Evolutionary conservation across 345 rosid species (phyloP).

Genomic region (Eucalyptus regnans): DNA sequence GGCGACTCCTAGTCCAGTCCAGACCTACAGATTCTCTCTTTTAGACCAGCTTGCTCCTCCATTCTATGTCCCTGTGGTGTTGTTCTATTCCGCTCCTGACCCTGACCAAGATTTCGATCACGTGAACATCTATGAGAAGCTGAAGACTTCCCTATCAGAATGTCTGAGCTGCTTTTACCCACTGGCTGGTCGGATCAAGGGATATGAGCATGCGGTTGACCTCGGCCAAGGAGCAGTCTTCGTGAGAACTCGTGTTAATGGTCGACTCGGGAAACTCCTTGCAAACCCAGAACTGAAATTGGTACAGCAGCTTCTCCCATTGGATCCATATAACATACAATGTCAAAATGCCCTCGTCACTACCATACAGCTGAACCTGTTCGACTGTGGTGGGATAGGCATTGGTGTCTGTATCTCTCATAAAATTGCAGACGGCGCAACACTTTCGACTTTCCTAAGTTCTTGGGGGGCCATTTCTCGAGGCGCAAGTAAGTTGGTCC

Average conservation of each 20-base stretch:
- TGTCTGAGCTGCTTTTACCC: conserved; percentile 30
- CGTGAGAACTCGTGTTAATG: conserved; percentile 15
- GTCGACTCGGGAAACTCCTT: conserved; percentile 11
- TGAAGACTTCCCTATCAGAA: conserved; percentile 28
- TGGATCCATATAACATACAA: not conserved
- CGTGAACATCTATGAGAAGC: not conserved
- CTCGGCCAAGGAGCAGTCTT: conserved; percentile 23
- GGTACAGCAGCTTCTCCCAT: conserved; percentile 13
- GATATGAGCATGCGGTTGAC: conserved; percentile 4
- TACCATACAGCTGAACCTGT: not conserved
- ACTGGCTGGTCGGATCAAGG: conserved; percentile 2
- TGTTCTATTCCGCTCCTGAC: not conserved
- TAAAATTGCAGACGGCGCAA: not conserved
- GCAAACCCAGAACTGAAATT: conserved; percentile 1
- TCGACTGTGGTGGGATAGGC: not conserved
- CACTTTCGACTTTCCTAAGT: not conserved
- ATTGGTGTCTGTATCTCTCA: conserved; percentile 4
- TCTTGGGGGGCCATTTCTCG: not conserved
- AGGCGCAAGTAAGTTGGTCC: not conserved
- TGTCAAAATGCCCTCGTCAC: not conserved
- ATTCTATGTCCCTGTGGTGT: not conserved
- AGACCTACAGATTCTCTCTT: not conserved
- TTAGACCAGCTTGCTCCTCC: conserved; percentile 14
- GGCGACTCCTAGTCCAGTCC: conserved; percentile 3
- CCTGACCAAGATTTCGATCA: not conserved